Percentiles rank a stretch among this genome's conserved stretches.
These are phyloP conservation scores for Diutina siamensis DNA, from an alignment of 1,139 yeast species.

Conservation along the genomic window DNA sequence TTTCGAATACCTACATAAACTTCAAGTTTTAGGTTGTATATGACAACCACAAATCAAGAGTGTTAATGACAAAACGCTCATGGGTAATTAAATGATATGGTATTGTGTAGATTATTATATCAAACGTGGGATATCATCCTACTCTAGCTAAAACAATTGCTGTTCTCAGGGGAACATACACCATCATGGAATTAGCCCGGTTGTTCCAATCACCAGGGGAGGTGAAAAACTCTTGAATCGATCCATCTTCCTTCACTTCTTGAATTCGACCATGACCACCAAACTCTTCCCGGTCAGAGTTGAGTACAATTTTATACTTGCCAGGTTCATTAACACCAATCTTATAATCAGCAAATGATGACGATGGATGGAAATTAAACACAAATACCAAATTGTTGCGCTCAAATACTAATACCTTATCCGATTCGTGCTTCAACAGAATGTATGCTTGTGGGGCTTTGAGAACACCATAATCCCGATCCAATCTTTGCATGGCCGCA, in stretches of 20 bases:
- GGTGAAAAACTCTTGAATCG: slow-evolving; percentile 36
- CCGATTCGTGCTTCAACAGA: slow-evolving; percentile 77
- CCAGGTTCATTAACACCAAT: slow-evolving; percentile 82
- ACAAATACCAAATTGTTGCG: slow-evolving; percentile 76
- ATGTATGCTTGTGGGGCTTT: slow-evolving; percentile 74
- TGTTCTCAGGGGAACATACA: slow-evolving; percentile 75
- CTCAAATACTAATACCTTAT: slow-evolving; percentile 82
- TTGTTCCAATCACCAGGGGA: slow-evolving; percentile 71
- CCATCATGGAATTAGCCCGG: slow-evolving; percentile 64
- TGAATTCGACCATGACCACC: slow-evolving; percentile 81
- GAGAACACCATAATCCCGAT: slow-evolving; percentile 60
- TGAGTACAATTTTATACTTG: slow-evolving; percentile 58
- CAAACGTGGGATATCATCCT: too few species aligned
- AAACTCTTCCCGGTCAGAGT: slow-evolving; percentile 52
- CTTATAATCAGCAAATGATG: slow-evolving; percentile 78
- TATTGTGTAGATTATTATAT: too few species aligned
- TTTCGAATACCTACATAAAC: too few species aligned
- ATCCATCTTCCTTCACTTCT: slow-evolving; percentile 17
- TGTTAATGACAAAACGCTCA: too few species aligned
- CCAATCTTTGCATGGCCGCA: slow-evolving; percentile 70
- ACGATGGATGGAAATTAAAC: slow-evolving; percentile 80
- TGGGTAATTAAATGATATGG: too few species aligned
- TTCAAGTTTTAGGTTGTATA: too few species aligned
- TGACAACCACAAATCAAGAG: too few species aligned
- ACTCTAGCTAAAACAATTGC: slow-evolving; percentile 46